Percentiles rank a stretch among this genome's conserved stretches.
These are phyloP conservation scores for Naganishia onofrii DNA, from an alignment of 768 basidiomycete species.

Conservation along the genomic window DNA sequence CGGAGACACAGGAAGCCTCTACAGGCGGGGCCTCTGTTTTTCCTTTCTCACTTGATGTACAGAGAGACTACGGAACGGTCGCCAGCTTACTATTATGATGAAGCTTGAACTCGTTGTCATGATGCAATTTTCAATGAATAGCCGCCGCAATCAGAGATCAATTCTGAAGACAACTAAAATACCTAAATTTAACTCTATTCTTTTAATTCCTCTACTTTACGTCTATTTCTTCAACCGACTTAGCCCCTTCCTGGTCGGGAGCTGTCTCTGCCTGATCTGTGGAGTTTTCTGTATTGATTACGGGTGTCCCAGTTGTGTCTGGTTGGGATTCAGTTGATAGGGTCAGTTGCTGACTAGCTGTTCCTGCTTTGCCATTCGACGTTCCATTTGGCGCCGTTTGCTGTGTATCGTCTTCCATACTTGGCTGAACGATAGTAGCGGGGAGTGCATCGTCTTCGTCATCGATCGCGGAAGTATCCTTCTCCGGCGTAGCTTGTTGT, in stretches of 20 bases:
- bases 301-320: background rate
- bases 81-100: too few relatives aligned
- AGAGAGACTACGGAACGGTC: too few relatives aligned
- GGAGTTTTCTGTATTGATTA: background rate
- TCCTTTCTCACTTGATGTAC: too few relatives aligned
- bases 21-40: too few relatives aligned
- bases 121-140: background rate
- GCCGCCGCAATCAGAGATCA: background rate
- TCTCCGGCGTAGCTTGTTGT: slow-evolving; percentile 14
- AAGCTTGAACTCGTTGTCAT: background rate
- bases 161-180: background rate
- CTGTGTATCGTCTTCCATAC: background rate
- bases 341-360: background rate
- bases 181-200: background rate
- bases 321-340: background rate
- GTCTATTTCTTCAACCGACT: background rate
- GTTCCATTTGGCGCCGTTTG: background rate
- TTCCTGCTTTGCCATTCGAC: background rate
- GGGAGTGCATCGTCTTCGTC: slow-evolving; percentile 28
- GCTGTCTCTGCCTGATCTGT: background rate
- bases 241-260: background rate
- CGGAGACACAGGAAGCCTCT: too few relatives aligned
- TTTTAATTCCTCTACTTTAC: background rate
- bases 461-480: slow-evolving; percentile 14
- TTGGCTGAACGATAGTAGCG: background rate